These are phyloP conservation scores for Margaritispora aquatica DNA, from an alignment of 495 filamentous ascomycete genomes.

Conservation along the genomic window DNA sequence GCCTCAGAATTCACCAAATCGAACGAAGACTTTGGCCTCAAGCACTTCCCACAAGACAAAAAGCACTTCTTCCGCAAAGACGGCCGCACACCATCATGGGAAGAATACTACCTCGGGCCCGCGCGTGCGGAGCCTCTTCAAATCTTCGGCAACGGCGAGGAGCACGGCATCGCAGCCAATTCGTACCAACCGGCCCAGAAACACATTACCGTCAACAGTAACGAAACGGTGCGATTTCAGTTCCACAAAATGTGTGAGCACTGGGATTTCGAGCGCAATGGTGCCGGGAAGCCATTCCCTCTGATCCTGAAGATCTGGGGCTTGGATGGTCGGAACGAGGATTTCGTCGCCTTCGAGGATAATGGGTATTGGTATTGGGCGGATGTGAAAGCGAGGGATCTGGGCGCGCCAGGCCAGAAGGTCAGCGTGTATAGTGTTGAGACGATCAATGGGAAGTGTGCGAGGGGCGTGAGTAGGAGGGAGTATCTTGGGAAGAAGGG, in stretches of 20 bases:
- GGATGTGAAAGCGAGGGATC: slow-evolving; percentile 56
- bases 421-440: slow-evolving; percentile 56
- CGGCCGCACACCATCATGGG: slow-evolving; percentile 56
- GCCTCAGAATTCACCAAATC: slow-evolving; percentile 65
- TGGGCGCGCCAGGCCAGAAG: slow-evolving; percentile 66
- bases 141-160: slow-evolving; percentile 38
- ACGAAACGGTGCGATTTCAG: slow-evolving; percentile 58
- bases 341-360: slow-evolving; percentile 55
- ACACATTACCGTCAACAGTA: slow-evolving; percentile 47
- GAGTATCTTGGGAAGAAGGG: slow-evolving; percentile 59
- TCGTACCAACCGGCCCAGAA: slow-evolving; percentile 55
- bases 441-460: slow-evolving; percentile 56
- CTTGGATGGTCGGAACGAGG: slow-evolving; percentile 56
- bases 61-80: slow-evolving; percentile 62
- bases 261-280: slow-evolving; percentile 64
- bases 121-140: slow-evolving; percentile 28
- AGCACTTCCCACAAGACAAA: slow-evolving; percentile 70
- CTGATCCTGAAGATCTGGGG: slow-evolving; percentile 62
- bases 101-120: slow-evolving; percentile 67
- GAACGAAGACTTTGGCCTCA: slow-evolving; percentile 76
- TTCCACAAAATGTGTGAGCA: slow-evolving; percentile 72
- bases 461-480: slow-evolving; percentile 57
- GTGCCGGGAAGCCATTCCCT: slow-evolving; percentile 53
- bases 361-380: slow-evolving; percentile 69
- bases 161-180: slow-evolving; percentile 57